A percentile compares a stretch with the other conserved stretches of the same genome.
These are phyloP conservation scores for Rhododendron ferrugineum DNA, from an alignment of 148 eudicot genomes.

Conservation along the genomic window DNA sequence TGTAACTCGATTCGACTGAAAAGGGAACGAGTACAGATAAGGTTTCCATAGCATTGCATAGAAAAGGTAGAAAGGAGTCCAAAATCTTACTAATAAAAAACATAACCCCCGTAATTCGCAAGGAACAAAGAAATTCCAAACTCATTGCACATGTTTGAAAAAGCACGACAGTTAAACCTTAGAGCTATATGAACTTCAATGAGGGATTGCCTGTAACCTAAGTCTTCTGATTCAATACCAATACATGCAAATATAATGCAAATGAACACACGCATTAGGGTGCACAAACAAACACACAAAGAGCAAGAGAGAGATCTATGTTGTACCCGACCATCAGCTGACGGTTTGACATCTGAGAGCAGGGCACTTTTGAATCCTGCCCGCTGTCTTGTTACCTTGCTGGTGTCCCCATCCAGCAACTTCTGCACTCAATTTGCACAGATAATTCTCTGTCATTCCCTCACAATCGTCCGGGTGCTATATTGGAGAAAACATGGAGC, in stretches of 20 bases:
- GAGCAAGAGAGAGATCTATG: slow-evolving; percentile 9
- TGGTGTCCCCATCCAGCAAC: slow-evolving; percentile 53
- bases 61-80: background rate
- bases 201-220: background rate
- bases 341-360: slow-evolving; percentile 75
- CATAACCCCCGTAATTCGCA: background rate
- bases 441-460: slow-evolving; percentile 1
- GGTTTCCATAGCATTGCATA: background rate
- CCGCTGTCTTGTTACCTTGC: slow-evolving; percentile 52
- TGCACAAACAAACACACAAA: background rate
- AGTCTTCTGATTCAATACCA: background rate
- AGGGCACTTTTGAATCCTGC: slow-evolving; percentile 88
- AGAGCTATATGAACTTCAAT: background rate
- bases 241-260: background rate
- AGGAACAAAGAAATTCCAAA: background rate
- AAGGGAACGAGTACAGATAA: slow-evolving; percentile 9
- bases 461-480: background rate
- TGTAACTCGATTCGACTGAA: slow-evolving; percentile 91
- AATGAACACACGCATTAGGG: background rate
- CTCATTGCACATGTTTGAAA: background rate
- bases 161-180: background rate
- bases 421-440: slow-evolving; percentile 52
- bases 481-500: background rate
- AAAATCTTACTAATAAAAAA: background rate
- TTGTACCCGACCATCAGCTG: slow-evolving; percentile 90